Conservation (phyloP, 1,139 yeast genomes). For the Hemisphaericaspora subhashii region DNA sequence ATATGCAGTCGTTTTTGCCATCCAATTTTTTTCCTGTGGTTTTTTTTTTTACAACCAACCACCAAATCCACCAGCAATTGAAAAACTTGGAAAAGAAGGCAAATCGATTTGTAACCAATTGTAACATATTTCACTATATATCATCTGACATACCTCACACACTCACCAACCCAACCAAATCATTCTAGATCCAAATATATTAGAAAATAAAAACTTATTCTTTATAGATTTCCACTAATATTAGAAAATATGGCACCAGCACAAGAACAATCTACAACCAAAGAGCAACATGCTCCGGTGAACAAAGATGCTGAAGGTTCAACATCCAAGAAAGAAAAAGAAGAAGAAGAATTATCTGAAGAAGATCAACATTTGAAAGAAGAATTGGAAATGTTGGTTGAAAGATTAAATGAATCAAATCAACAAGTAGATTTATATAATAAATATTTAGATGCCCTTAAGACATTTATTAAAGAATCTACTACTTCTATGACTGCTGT, state of each 20-base stretch:
- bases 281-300: constrained; percentile 14
- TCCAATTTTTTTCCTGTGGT: constrained; percentile 3
- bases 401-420: constrained; percentile 54
- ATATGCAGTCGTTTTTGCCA: constrained; percentile 5
- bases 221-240: background rate
- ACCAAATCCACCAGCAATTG: background rate
- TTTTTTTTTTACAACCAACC: constrained; percentile 1
- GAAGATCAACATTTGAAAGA: constrained; percentile 89
- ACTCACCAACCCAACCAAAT: too few species aligned
- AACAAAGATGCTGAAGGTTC: constrained; percentile 11
- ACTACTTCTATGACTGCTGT: constrained; percentile 99
- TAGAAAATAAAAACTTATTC: too few species aligned
- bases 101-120: too few species aligned
- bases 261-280: constrained; percentile 19
- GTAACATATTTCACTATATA: too few species aligned
- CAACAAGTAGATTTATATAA: constrained; percentile 51
- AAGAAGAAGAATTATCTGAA: constrained; percentile 84
- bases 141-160: too few species aligned
- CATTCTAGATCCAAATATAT: too few species aligned
- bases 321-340: constrained; percentile 26
- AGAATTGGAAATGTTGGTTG: constrained; percentile 85
- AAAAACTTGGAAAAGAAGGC: constrained; percentile 5
- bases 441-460: constrained; percentile 65
- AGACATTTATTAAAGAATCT: constrained; percentile 80
- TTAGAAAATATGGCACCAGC: constrained; percentile 21